Conservation (phyloP, 2,329 filamentous ascomycete species). For the Macrophomina tecta region DNA sequence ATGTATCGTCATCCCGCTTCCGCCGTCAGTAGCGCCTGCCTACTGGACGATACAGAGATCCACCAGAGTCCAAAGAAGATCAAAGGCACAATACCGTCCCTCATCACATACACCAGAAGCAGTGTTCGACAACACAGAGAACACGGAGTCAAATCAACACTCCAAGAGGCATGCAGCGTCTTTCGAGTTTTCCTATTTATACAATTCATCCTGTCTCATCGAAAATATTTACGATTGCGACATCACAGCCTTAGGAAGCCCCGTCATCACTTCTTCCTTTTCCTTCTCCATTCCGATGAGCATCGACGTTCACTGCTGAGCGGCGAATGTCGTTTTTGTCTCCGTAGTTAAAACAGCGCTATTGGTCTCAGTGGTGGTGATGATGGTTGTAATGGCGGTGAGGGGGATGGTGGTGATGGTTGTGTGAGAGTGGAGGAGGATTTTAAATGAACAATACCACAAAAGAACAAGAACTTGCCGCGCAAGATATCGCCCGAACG, state of each 20-base stretch:
- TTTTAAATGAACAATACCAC: too few species aligned
- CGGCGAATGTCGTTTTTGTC: background rate
- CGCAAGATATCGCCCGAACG: background rate
- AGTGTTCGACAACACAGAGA: background rate
- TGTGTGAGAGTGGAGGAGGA: slow-evolving; percentile 1
- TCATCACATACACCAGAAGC: too few species aligned
- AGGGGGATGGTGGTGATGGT: too few species aligned
- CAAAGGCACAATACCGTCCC: too few species aligned
- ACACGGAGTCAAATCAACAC: background rate
- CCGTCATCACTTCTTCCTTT: background rate
- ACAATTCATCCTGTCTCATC: background rate
- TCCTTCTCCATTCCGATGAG: background rate
- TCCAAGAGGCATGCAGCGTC: background rate
- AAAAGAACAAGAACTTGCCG: background rate
- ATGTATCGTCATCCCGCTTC: too few species aligned
- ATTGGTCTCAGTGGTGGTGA: background rate
- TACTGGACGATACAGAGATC: too few species aligned
- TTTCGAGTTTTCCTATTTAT: background rate
- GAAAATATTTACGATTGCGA: background rate
- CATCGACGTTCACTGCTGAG: background rate
- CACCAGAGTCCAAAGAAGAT: too few species aligned
- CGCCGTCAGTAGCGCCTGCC: too few species aligned
- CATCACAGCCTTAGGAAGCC: background rate
- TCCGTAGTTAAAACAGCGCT: background rate
- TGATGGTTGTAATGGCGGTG: background rate